Percentiles rank a stretch among this genome's conserved stretches.
phyloP scores from a whole-genome alignment of 2,329 filamentous ascomycete genomes.

The Fusarium domesticum region DNA sequence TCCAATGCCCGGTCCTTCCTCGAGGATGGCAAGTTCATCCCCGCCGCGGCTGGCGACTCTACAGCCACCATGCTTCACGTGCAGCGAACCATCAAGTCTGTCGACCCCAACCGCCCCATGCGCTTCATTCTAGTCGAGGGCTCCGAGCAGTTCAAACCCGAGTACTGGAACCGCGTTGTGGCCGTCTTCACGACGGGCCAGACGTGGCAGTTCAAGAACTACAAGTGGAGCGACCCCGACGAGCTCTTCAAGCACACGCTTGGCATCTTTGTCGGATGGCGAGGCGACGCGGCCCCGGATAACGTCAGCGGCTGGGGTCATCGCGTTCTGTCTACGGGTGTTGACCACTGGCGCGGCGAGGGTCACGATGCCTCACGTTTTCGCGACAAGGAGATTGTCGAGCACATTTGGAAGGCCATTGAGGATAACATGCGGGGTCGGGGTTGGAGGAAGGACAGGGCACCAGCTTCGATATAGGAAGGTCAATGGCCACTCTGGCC shows the following conservation, averaged over 20 bases:
- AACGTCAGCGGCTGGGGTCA: conserved; percentile 82
- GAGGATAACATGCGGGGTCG: conserved; percentile 83
- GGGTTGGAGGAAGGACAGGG: conserved; percentile 75
- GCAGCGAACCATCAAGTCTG: conserved; percentile 67
- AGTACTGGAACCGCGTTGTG: conserved; percentile 94
- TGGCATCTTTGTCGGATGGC: conserved; percentile 89
- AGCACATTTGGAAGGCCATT: conserved; percentile 86
- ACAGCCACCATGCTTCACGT: conserved; percentile 82
- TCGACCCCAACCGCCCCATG: conserved; percentile 69
- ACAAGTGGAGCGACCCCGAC: conserved; percentile 87
- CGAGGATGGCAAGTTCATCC: conserved; percentile 75
- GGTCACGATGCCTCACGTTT: conserved; percentile 60
- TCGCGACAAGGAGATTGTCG: conserved; percentile 89
- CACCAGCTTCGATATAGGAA: conserved; percentile 51
- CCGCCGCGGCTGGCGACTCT: conserved; percentile 66
- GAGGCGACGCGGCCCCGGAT: conserved; percentile 74
- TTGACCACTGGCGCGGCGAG: conserved; percentile 77
- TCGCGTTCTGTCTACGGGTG: conserved; percentile 70
- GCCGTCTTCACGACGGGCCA: conserved; percentile 97
- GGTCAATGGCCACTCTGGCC: not conserved
- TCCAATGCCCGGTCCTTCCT: conserved; percentile 95
- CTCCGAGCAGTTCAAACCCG: conserved; percentile 91
- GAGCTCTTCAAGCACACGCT: conserved; percentile 88
- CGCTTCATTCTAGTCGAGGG: conserved; percentile 95
- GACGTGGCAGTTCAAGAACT: conserved; percentile 97